These are phyloP conservation scores for Rubia yunnanensis DNA, from an alignment of 257 asterid species.

Conservation along the genomic window DNA sequence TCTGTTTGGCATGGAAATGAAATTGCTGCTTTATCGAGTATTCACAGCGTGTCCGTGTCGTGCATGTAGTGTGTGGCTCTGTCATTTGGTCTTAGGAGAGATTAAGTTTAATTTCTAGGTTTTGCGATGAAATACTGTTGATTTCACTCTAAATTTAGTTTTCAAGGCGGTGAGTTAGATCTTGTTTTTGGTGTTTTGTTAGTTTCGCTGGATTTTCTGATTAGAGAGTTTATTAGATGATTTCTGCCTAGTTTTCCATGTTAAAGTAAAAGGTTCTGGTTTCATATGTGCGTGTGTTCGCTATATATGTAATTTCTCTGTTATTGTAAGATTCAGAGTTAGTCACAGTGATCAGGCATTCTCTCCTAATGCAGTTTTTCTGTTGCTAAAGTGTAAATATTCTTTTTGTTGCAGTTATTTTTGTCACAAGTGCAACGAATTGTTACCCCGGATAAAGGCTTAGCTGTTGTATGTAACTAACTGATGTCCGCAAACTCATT, in stretches of 20 bases:
- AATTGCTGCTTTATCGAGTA: constrained; percentile 3
- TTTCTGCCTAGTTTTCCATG: neutral
- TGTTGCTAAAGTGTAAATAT: neutral
- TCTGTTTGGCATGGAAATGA: neutral
- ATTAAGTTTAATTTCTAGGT: neutral
- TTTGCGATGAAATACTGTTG: neutral
- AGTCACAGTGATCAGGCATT: neutral
- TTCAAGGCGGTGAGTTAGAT: neutral
- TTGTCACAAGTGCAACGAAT: neutral
- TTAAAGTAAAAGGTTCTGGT: neutral
- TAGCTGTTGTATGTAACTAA: neutral
- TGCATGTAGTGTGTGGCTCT: neutral
- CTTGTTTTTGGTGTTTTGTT: neutral
- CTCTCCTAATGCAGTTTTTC: neutral
- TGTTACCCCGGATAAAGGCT: no score
- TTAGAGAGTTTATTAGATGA: neutral
- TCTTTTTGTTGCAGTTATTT: neutral
- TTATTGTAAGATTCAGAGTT: neutral
- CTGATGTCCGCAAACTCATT: neutral
- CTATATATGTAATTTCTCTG: neutral
- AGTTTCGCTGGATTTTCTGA: neutral
- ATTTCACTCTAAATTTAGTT: neutral
- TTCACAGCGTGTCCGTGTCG: neutral
- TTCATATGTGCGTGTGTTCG: neutral
- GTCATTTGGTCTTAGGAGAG: neutral